Evolutionary conservation across 225 moss, liverwort and hornwort genomes (phyloP), one percentile per base, ranked within the genome.

Genomic region (Anthoceros angustus): DNA sequence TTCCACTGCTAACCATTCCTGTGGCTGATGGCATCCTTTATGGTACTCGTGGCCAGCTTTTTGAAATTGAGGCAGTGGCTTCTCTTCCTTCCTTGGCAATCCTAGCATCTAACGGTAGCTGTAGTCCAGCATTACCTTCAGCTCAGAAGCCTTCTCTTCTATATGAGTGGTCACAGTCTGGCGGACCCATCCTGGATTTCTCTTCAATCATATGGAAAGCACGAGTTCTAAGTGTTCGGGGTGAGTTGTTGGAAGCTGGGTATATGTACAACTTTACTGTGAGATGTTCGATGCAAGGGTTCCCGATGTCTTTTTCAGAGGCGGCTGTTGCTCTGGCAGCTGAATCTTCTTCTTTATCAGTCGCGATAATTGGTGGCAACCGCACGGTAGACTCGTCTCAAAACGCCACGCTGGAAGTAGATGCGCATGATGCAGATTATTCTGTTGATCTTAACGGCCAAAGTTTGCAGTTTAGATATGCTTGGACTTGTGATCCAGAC

Each of bases 371-470:
- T 5, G 85, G 85, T 7, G 76, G 82, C 41, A 70, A 65, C 5
- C 72, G 80, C 40, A 2, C 3, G 2, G 42, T 76, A 4, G 80
- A 80, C 11, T 70, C 72, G n/a, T 77, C 76, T 0, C 74, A 85
- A 20, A 74, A 76, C 60, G 70, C 80, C 25, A 77, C 77, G 7
- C 12, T 85, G 0, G 78, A 73, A 41, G 82, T 76, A 4, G 69
- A 64, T 67, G 85, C 77, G 62, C 82, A 82, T 42, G 85, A 85
- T 70, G 80, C 82, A 0, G 78, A 85, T 43, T 76, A 82, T 64
- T 72, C 77, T 4, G n/a, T 76, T 42, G 80, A 82, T 43, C 61
- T 42, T 42, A 77, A 69, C 0, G 50, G 79, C 23, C 61, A 82
- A 61, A 18, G 75, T 4, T 72, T 77, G 5, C 74, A 67, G 0